Evolutionary conservation across 2,329 filamentous ascomycete genomes (phyloP).

Genomic region (Epichloe uncinata): DNA sequence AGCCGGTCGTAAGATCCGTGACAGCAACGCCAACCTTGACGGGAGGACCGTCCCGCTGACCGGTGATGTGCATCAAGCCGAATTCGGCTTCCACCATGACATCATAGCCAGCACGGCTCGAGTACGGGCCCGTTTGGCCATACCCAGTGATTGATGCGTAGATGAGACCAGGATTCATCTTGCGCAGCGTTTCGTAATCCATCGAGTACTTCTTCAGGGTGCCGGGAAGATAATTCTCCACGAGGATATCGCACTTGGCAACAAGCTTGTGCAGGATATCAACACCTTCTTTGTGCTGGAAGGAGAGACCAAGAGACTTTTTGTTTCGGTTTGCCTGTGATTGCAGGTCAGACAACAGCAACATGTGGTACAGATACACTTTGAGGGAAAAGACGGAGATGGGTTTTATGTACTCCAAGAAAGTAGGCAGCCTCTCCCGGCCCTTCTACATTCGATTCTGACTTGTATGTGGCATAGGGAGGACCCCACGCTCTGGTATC

Average conservation of each 20-base stretch:
- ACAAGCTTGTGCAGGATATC: slow-evolving; percentile 77
- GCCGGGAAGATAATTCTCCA: slow-evolving; percentile 93
- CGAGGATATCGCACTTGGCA: slow-evolving; percentile 77
- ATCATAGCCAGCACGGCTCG: slow-evolving; percentile 82
- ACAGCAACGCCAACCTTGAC: slow-evolving; percentile 97
- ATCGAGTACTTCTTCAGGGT: slow-evolving; percentile 80
- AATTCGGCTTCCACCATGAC: slow-evolving; percentile 99
- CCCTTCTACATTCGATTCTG: slow-evolving; percentile 44
- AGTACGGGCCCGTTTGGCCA: slow-evolving; percentile 87
- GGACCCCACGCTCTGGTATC: slow-evolving; percentile 96
- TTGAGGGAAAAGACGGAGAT: neutral
- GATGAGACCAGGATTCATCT: slow-evolving; percentile 75
- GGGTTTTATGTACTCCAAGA: slow-evolving; percentile 50
- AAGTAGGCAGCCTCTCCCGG: slow-evolving; percentile 94
- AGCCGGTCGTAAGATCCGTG: slow-evolving; percentile 84
- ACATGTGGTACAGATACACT: neutral
- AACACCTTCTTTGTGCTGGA: slow-evolving; percentile 72
- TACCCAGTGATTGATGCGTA: slow-evolving; percentile 97
- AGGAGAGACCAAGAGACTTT: slow-evolving; percentile 83
- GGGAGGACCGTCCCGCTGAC: slow-evolving; percentile 71
- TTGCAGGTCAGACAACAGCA: neutral
- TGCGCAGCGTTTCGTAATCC: slow-evolving; percentile 69
- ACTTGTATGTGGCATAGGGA: slow-evolving; percentile 70
- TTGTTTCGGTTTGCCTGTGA: slow-evolving; percentile 88
- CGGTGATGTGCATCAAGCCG: slow-evolving; percentile 97